A percentile compares a stretch with the other conserved stretches of the same genome.
Conservation (phyloP, 345 rosid species). For the Aegle marmelos region DNA sequence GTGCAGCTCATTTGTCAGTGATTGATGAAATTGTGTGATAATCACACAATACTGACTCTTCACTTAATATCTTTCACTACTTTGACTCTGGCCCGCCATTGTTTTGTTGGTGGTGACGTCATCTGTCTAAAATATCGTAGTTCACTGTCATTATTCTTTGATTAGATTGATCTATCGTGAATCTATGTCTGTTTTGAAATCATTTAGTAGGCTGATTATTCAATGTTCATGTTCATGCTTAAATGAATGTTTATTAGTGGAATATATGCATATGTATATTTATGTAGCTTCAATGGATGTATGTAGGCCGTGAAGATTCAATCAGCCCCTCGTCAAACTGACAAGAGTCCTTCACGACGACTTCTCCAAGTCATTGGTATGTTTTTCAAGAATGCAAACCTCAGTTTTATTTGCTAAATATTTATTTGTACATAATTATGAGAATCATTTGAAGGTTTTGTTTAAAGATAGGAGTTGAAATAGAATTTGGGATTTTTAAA, state of each 20-base stretch:
- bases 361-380: conserved; percentile 91
- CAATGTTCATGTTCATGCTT: not conserved
- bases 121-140: not conserved
- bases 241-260: not conserved
- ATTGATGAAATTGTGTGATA: not conserved
- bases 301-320: conserved; percentile 62
- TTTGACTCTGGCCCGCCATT: not conserved
- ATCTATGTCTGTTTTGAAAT: not conserved
- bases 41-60: not conserved
- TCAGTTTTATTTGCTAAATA: not conserved
- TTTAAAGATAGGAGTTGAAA: not conserved
- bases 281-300: conserved; percentile 17
- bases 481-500: not conserved
- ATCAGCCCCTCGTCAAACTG: conserved; percentile 50
- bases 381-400: conserved; percentile 11
- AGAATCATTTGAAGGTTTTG: not conserved
- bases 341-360: conserved; percentile 61
- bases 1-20: not conserved
- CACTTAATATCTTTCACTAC: not conserved
- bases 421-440: not conserved
- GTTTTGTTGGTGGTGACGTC: not conserved
- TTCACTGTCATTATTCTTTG: not conserved
- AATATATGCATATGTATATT: not conserved
- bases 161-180: not conserved
- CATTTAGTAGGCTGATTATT: not conserved